A percentile compares a stretch with the other conserved stretches of the same genome.
These are phyloP conservation scores for Acanthamoeba rhysodes DNA, from an alignment of 208 protist species.

Conservation along the genomic window DNA sequence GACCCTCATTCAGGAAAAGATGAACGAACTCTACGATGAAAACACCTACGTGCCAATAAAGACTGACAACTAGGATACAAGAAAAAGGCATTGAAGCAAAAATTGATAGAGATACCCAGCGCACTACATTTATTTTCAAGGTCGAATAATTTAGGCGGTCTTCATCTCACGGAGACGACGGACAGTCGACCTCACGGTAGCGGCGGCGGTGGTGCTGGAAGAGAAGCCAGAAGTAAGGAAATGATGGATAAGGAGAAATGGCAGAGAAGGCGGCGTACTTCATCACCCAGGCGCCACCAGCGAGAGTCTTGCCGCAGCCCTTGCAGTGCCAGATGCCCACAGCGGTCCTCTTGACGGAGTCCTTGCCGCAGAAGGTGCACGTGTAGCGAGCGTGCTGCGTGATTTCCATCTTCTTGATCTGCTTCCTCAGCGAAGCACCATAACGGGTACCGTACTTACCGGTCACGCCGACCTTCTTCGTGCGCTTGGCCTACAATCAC, in stretches of 20 bases:
- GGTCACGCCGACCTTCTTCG: conserved; percentile 99
- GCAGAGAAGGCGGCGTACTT: conserved; percentile 74
- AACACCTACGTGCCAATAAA: conserved; percentile 61
- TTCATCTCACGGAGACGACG: conserved; percentile 97
- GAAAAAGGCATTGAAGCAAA: not conserved
- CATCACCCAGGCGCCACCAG: conserved; percentile 98
- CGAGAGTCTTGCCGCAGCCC: conserved; percentile 97
- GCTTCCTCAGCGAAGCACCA: conserved; percentile 99
- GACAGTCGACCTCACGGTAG: conserved; percentile 97
- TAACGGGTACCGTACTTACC: conserved; percentile 99
- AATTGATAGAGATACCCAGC: conserved; percentile 26
- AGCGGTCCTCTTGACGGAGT: conserved; percentile 96
- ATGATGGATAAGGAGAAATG: conserved; percentile 12
- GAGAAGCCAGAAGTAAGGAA: conserved; percentile 74
- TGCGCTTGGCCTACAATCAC: conserved; percentile 95
- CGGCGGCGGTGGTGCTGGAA: conserved; percentile 95
- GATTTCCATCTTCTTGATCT: conserved; percentile 99
- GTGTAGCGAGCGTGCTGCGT: conserved; percentile 99
- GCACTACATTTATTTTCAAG: conserved; percentile 49
- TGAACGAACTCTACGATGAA: conserved; percentile 38
- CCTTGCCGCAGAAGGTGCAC: conserved; percentile 99
- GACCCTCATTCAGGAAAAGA: not conserved
- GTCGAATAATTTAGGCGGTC: conserved; percentile 2
- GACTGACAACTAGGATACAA: not conserved
- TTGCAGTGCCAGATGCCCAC: conserved; percentile 99